Evolutionary conservation across 2,329 filamentous ascomycete genomes (phyloP), one percentile per base, ranked within the genome.

Genomic region (Talaromyces albobiverticillius): DNA sequence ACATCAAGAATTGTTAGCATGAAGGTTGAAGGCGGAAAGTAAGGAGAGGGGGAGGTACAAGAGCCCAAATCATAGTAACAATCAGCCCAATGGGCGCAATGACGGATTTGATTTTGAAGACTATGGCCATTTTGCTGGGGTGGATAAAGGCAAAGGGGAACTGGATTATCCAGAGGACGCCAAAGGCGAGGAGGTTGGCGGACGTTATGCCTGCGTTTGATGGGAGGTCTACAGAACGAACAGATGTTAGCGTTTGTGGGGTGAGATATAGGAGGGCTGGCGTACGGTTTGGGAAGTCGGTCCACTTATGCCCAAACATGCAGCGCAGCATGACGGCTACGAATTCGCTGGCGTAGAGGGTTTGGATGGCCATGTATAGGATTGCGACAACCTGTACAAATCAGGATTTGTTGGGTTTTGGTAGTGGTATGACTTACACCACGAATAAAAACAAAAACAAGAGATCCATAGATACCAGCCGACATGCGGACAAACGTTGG

Each of bases 91-190:
- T 54, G 10, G 52, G 52, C 4, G 46, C 46, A 4, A 50, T 50
- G 8, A 54, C 38, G 6, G 46, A 49, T 14, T 54, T 54, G 20
- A 54, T 46, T 10, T 49, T 26, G 23, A 54, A 54, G 9, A 54
- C 46, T 2, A 34, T 8, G 7, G 46, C 10, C 46, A 53, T 53
- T 29, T 53, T 53, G 51, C 45, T 53, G 14, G 52, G 52, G 42
- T 54, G 52, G 2, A 54, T 40, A 18, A 54, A 54, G 8, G 52
- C 53, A 26, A 54, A 54, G 5, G 53, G 53, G 25, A 54, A 54
- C 23, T 54, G 40, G 7, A 54, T 45, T 8, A 54, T 34, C 53
- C 53, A 54, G 14, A 54, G 4, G 2, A 54, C 36, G 5, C 38
- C 38, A 41, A 54, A 54, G 2, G 53, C 53, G 8, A 54, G 22